Evolutionary conservation across 192 early-diverging fungal species (phyloP), one percentile per base, ranked within the genome.

Genomic region (Podila clonocystis): DNA sequence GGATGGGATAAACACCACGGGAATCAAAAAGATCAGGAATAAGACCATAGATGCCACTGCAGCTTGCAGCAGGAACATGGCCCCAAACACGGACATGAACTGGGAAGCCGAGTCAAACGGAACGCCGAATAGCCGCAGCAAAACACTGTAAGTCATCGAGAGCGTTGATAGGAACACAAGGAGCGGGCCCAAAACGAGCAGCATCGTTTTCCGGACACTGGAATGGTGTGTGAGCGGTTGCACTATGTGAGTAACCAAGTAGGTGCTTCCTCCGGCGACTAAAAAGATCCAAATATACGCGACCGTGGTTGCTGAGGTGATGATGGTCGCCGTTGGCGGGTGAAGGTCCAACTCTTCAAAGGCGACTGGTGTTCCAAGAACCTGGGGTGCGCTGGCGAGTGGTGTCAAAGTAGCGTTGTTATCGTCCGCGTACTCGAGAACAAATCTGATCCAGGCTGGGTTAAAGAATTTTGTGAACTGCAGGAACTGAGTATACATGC

Each of bases 241-340:
- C 0, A 79, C 70, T 2, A 55, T 45, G 48, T 79, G 50, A 9
- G 76, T 69, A 20, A 79, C 76, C 24, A 79, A 12, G 28, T 79
- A 79, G 0, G 76, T 79, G 33, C 76, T 79, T 48, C 65, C 76
- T 9, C 70, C 76, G 3, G 76, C 70, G 4, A 79, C 50, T 12
- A 79, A 38, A 31, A 79, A 79, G 30, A 79, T 72, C 76, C 76
- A 72, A 45, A 79, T 79, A 29, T 79, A 79, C 0, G 76, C 76
- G 8, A 79, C 76, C 0, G 76, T 70, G 8, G 76, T 79, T 9
- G 76, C 76, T 0, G 76, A 79, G 26, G 70, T 68, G 9, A 79
- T 68, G 58, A 79, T 79, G 15, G 52, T 48, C 19, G 70, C 69
- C 20, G 70, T 64, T 9, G 65, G 69, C 20, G 65, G 76, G 31